Evolutionary conservation across 2,329 filamentous ascomycete genomes (phyloP), one percentile per base, ranked within the genome.

Genomic region (Pseudogymnoascus sp.): DNA sequence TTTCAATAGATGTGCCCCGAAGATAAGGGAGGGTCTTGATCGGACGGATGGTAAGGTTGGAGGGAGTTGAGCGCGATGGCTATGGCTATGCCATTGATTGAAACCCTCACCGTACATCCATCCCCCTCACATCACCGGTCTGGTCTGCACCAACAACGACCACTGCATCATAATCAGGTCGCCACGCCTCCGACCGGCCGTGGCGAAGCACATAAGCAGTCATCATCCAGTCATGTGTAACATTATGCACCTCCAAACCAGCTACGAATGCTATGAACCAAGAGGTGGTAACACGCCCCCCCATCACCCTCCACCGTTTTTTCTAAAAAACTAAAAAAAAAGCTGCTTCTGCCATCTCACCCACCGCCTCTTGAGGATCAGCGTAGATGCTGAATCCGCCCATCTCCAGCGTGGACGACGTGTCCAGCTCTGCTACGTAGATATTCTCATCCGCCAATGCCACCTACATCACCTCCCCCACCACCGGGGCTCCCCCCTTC

Each of bases 401-500:
- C 23, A 28, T 11, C 44, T 46, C 44, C 23, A n/a, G 44, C 44
- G 3, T 16, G 21, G 1, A 50, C 44, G 14, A 25, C 44, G 40
- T 50, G 44, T 50, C 44, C 44, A 50, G 23, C 23, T 16, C 44
- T 50, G 1, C 44, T 50, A 16, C 44, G 23, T 28, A 21, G 23
- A 28, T 21, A 11, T 21, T 11, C 7, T 50, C 44, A 2, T 16
- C 23, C 6, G 6, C 44, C 12, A 28, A 28, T 50, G 23, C 23
- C 44, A 28, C 44, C 23, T 60, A 64, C 23, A 72, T 67, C 67
- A 72, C 64, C 67, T 74, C 72, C 5, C 73, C 72, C 62, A 74
- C 60, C 64, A 72, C 67, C 5, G 71, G 72, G 1, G 67, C 67
- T 61, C 70, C 67, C 16, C 71, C 70, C 40, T 64, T 64, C 84